Percentiles rank a stretch among this genome's conserved stretches.
These are phyloP conservation scores for Coprinopsis strossmayeri DNA, from an alignment of 768 basidiomycete species.

Conservation along the genomic window DNA sequence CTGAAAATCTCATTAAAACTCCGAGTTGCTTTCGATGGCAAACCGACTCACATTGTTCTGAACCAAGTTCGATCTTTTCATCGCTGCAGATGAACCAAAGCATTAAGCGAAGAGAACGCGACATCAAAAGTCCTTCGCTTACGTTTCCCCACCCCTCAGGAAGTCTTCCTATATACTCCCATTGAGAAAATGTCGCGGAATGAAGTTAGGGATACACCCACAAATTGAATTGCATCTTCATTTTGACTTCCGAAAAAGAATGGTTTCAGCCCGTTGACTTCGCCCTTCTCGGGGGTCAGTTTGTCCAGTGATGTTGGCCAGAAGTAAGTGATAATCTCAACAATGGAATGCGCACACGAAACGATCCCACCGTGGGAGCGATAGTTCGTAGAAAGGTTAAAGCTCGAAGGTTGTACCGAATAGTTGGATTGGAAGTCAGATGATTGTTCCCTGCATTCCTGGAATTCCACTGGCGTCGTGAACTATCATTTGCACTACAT, in stretches of 20 bases:
- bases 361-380: constrained; percentile 71
- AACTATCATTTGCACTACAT: no score
- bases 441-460: constrained; percentile 1
- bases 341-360: constrained; percentile 57
- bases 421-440: background rate
- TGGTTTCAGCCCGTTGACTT: constrained; percentile 51
- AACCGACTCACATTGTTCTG: constrained; percentile 48
- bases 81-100: constrained; percentile 24
- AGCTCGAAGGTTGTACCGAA: constrained; percentile 23
- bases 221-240: constrained; percentile 35
- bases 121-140: no score
- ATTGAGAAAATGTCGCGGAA: background rate
- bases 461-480: no score
- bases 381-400: constrained; percentile 59
- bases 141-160: constrained; percentile 45
- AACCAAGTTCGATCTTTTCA: constrained; percentile 52
- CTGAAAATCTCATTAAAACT: no score
- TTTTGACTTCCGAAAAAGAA: constrained; percentile 51
- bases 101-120: no score
- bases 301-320: constrained; percentile 64
- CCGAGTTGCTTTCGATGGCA: background rate
- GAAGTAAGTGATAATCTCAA: constrained; percentile 51
- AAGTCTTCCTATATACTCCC: constrained; percentile 40
- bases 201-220: constrained; percentile 11
- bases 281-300: constrained; percentile 47